Evolutionary conservation across 768 basidiomycete genomes (phyloP).

Genomic region (Pisolithus albus): DNA sequence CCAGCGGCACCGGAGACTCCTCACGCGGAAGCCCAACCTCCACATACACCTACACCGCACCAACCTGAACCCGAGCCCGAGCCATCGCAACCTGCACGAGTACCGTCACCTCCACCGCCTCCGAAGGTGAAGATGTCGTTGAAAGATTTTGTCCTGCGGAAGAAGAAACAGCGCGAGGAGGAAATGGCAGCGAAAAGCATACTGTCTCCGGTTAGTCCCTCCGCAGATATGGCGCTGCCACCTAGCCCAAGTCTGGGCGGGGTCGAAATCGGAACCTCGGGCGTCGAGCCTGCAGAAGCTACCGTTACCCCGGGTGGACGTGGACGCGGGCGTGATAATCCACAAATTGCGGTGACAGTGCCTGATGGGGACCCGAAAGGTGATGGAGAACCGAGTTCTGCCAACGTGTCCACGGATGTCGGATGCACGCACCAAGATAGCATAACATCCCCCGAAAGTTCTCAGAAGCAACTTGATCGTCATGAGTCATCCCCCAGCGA

Average conservation of each 20-base stretch:
- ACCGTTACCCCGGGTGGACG: background rate
- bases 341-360: too few relatives aligned
- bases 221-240: constrained; percentile 7
- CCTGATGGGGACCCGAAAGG: too few relatives aligned
- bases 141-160: constrained; percentile 51
- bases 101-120: constrained; percentile 26
- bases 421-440: too few relatives aligned
- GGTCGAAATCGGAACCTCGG: constrained; percentile 11
- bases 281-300: background rate
- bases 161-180: constrained; percentile 47
- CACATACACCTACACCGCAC: constrained; percentile 1
- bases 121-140: constrained; percentile 53
- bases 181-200: constrained; percentile 28
- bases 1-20: background rate
- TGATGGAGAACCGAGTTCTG: too few relatives aligned
- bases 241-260: constrained; percentile 20
- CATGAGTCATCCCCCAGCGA: background rate
- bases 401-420: too few relatives aligned
- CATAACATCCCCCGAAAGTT: too few relatives aligned
- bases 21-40: background rate
- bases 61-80: constrained; percentile 10
- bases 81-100: constrained; percentile 5
- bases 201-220: constrained; percentile 15
- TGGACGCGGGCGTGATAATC: background rate
- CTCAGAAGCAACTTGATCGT: too few relatives aligned